These are phyloP conservation scores for Cantharellus cinnabarinus DNA, from an alignment of 768 basidiomycete species.

Conservation along the genomic window DNA sequence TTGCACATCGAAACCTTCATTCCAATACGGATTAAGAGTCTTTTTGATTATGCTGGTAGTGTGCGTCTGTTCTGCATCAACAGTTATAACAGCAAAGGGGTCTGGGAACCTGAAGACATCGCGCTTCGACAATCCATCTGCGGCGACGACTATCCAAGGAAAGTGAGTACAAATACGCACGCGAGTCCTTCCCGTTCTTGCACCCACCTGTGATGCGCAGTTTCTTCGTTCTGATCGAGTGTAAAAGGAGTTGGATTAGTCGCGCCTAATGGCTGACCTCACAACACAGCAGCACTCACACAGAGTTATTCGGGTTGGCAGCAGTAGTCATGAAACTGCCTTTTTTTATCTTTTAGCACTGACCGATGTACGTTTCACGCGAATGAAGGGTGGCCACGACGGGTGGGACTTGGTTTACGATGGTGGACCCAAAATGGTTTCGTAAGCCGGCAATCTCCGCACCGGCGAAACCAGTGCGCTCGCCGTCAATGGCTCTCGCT, in stretches of 20 bases:
- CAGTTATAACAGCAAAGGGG: constrained; percentile 95
- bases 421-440: no score
- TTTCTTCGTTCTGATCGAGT: constrained; percentile 6
- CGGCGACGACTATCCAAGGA: constrained; percentile 62
- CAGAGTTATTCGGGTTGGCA: neutral
- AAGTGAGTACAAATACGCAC: neutral
- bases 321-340: neutral
- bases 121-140: constrained; percentile 80
- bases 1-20: constrained; percentile 94
- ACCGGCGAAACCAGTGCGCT: no score
- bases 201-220: constrained; percentile 9
- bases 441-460: no score
- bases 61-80: constrained; percentile 92
- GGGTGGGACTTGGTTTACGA: no score
- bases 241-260: neutral
- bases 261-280: neutral
- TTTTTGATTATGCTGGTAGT: constrained; percentile 96
- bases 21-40: constrained; percentile 90
- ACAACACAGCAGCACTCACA: neutral
- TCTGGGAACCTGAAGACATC: constrained; percentile 94
- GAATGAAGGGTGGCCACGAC: no score
- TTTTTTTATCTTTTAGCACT: no score
- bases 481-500: no score
- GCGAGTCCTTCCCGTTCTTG: neutral
- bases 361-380: no score